phyloP scores from a whole-genome alignment of 75 land plant species.

The Ceratopteris richardii region DNA sequence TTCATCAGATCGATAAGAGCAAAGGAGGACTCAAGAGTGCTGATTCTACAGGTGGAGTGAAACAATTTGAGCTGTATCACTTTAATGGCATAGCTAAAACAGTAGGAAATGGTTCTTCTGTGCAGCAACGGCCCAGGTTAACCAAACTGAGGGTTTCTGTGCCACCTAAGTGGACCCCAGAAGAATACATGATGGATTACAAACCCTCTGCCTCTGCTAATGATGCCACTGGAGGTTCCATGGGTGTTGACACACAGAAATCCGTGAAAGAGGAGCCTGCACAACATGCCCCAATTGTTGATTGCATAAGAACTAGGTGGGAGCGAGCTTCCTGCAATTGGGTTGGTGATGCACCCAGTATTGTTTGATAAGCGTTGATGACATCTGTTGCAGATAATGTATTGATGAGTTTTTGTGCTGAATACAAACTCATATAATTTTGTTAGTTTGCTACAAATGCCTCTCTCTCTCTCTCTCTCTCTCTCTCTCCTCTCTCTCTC shows the following conservation, averaged over 20 bases:
- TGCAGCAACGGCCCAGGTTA: conserved; percentile 73
- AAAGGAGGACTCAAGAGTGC: conserved; percentile 82
- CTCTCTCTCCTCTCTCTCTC: too few relatives aligned
- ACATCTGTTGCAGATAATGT: too few relatives aligned
- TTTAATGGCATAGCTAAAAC: conserved; percentile 98
- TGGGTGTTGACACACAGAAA: conserved; percentile 18
- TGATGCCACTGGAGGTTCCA: conserved; percentile 14
- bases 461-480: too few relatives aligned
- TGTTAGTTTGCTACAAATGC: too few relatives aligned
- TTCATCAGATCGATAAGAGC: conserved; percentile 69
- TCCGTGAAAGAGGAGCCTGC: conserved; percentile 24
- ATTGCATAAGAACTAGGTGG: conserved; percentile 96
- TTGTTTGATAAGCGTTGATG: conserved; percentile 38
- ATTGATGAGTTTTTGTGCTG: too few relatives aligned
- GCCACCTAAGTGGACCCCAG: conserved; percentile 96
- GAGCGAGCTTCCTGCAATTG: conserved; percentile 87
- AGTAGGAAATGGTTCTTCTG: conserved; percentile 43
- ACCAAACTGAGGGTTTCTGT: conserved; percentile 74
- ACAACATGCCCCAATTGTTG: conserved; percentile 92
- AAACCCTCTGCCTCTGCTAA: conserved; percentile 7
- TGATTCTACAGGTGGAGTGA: conserved; percentile 55
- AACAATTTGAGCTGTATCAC: conserved; percentile 82
- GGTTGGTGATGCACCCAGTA: conserved; percentile 90
- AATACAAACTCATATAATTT: too few relatives aligned
- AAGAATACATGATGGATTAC: conserved; percentile 59